A percentile compares a stretch with the other conserved stretches of the same genome.
phyloP scores from a whole-genome alignment of 305 asterid species.

The Ilex paraguariensis region DNA sequence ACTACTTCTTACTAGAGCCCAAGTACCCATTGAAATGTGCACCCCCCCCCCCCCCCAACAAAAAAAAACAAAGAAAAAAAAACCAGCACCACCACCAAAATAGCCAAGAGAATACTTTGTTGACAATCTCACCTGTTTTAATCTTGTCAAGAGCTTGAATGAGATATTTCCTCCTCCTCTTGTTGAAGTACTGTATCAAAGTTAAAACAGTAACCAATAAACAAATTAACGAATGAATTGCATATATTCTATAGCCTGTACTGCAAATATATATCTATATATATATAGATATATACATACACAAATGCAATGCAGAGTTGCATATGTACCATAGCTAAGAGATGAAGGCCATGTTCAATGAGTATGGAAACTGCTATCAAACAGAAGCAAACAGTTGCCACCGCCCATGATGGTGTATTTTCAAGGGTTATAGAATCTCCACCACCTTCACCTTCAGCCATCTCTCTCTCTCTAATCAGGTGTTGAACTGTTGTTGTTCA shows the following conservation, averaged over 20 bases:
- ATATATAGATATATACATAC: too few relatives aligned
- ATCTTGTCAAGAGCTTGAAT: slow-evolving; percentile 58
- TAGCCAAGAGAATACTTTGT: too few relatives aligned
- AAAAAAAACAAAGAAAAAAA: neutral
- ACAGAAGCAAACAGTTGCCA: slow-evolving; percentile 59
- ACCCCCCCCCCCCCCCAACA: too few relatives aligned
- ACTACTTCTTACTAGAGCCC: too few relatives aligned
- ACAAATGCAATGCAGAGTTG: neutral
- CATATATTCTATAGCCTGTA: neutral
- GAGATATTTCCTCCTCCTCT: slow-evolving; percentile 46
- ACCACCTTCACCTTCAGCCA: slow-evolving; percentile 39
- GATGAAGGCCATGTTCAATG: slow-evolving; percentile 61
- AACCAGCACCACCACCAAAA: too few relatives aligned
- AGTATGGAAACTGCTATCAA: slow-evolving; percentile 47
- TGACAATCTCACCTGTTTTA: slow-evolving; percentile 42
- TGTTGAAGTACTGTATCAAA: slow-evolving; percentile 45
- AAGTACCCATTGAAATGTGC: too few relatives aligned
- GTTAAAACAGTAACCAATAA: slow-evolving; percentile 1
- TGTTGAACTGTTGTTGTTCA: neutral
- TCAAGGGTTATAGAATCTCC: slow-evolving; percentile 29
- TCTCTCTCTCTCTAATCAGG: slow-evolving; percentile 8
- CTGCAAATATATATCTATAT: too few relatives aligned
- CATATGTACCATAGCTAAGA: slow-evolving; percentile 46
- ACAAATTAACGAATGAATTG: neutral
- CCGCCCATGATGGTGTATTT: slow-evolving; percentile 71